Evolutionary conservation across 495 filamentous ascomycete species (phyloP), one percentile per base, ranked within the genome.

Genomic region (Amorphotheca resinae): DNA sequence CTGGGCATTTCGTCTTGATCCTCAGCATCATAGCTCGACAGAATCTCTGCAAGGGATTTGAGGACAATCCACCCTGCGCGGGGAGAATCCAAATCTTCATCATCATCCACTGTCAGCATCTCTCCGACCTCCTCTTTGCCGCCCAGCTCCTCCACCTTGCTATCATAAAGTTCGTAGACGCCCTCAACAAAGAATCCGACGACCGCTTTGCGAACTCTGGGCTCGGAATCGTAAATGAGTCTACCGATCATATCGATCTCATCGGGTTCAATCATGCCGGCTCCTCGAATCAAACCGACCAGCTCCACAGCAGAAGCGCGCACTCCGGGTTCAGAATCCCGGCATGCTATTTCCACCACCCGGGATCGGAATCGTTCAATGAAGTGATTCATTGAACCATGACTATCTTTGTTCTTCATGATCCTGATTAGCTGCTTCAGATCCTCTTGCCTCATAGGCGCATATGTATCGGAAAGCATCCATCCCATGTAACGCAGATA

Each of bases 401-500:
- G 68, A 49, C 88, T 86, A 38, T 87, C 74, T 20, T 33, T 11
- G 15, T 34, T 26, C 55, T 79, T 82, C 58, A 84, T 83, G 2
- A 98, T 66, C 41, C 72, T 77, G 2, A 73, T 65, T 3, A 98
- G 68, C 51, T 95, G 82, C 48, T 77, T 83, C n/a, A 96, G 56
- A 9, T 85, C 81, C 52, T 88, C 85, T 9, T 75, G 64, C 33
- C 91, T 70, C 1, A 80, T 84, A 5, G 73, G 66, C 1, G 76
- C 63, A 30, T 74, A 65, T 1, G 73, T 63, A 58, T 98, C 91
- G 2, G 87, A 88, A 18, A 98, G 69, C 45, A 91, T 77, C 89
- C 91, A 98, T 30, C 91, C 91, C 9, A 96, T 68, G 53, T 98
- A 96, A 23, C 91, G 82, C 32, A 96, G 66, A 57, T 93, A 93